phyloP scores from a whole-genome alignment of 352 stramenopile genomes.

The Globisporangium nunn region DNA sequence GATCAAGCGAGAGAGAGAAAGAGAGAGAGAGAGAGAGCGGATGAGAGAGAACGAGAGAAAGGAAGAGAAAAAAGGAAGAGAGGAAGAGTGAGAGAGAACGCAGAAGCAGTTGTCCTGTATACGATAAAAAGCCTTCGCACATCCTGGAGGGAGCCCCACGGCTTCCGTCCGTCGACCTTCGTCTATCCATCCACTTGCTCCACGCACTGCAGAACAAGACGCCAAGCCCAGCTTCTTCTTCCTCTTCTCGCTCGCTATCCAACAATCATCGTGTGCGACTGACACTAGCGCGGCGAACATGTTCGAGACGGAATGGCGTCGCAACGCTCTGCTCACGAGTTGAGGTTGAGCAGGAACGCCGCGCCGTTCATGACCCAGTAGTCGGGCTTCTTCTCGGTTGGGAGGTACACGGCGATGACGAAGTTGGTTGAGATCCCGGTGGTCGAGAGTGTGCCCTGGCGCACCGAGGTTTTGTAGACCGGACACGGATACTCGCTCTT shows the following conservation, averaged over 20 bases:
- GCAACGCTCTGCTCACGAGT: too few relatives aligned
- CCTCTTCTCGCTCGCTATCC: neutral
- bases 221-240: too few relatives aligned
- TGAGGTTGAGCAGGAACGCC: constrained; percentile 91
- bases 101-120: constrained; percentile 11
- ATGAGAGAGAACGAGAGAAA: constrained; percentile 1
- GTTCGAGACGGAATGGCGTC: too few relatives aligned
- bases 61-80: neutral
- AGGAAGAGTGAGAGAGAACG: neutral
- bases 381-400: constrained; percentile 71
- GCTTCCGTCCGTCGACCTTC: constrained; percentile 12
- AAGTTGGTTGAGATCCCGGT: constrained; percentile 94
- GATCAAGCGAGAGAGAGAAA: neutral
- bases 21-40: neutral
- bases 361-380: constrained; percentile 92
- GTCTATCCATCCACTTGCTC: too few relatives aligned
- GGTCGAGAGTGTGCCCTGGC: constrained; percentile 88
- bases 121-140: constrained; percentile 5
- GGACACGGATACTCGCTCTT: constrained; percentile 84
- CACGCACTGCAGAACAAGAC: too few relatives aligned
- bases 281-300: too few relatives aligned
- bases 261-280: too few relatives aligned
- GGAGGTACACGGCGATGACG: constrained; percentile 89
- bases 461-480: constrained; percentile 93
- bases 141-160: neutral